phyloP scores from a whole-genome alignment of 179 eudicot genomes.

The Nepenthes alata region DNA sequence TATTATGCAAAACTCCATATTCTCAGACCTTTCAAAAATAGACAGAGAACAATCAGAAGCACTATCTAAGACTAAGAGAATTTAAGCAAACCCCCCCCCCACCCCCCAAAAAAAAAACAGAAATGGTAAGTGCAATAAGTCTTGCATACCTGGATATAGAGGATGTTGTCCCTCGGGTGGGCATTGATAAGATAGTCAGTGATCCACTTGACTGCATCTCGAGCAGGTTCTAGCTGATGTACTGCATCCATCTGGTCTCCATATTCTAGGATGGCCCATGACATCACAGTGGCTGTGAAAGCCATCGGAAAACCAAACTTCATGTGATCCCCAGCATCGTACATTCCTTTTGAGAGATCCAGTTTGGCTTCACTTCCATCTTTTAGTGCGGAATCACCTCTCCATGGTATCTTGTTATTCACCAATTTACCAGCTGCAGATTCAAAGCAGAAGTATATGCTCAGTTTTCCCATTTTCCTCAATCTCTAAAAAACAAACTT shows the following conservation, averaged over 20 bases:
- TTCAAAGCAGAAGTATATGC: not conserved
- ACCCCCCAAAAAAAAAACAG: not conserved
- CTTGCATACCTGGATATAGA: constrained; percentile 62
- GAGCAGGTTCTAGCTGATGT: constrained; percentile 54
- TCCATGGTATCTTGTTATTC: constrained; percentile 65
- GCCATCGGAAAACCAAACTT: constrained; percentile 94
- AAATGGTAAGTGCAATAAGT: not conserved
- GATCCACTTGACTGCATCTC: constrained; percentile 70
- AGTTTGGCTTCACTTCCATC: constrained; percentile 63
- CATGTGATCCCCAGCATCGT: constrained; percentile 93
- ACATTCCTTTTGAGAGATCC: constrained; percentile 78
- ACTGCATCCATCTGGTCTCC: constrained; percentile 64
- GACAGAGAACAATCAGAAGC: no score
- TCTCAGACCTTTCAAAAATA: not conserved
- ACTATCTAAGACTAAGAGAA: no score
- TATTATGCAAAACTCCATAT: not conserved
- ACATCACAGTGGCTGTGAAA: constrained; percentile 74
- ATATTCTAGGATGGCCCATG: constrained; percentile 87
- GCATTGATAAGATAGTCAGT: constrained; percentile 72
- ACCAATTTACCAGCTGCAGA: constrained; percentile 74
- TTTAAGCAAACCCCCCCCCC: not conserved
- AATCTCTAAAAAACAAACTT: no score
- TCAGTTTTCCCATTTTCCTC: no score
- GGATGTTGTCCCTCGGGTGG: constrained; percentile 59
- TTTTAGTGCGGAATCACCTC: constrained; percentile 70